These are phyloP conservation scores for Hanseniaspora gamundiae DNA, from an alignment of 1,139 yeast species.

Conservation along the genomic window DNA sequence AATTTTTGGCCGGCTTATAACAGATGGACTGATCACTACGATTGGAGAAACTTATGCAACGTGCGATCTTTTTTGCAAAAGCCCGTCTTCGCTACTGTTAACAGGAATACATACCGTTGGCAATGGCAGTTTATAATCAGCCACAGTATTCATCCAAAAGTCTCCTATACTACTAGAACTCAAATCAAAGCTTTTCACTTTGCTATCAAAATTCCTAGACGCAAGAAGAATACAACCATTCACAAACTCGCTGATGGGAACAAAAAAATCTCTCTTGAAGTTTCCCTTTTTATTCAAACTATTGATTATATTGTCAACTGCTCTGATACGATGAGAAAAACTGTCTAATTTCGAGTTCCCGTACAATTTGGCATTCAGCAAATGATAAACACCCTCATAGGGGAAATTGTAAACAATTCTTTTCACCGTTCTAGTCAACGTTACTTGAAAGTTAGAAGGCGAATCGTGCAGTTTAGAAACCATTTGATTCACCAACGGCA, in stretches of 20 bases:
- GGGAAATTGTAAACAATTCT: constrained; percentile 56
- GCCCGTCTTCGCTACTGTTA: constrained; percentile 27
- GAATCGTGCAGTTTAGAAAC: constrained; percentile 56
- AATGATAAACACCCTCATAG: constrained; percentile 58
- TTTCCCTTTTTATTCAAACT: constrained; percentile 18
- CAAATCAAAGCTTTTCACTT: constrained; percentile 27
- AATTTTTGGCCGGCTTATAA: constrained; percentile 80
- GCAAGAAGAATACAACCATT: constrained; percentile 42
- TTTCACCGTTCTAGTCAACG: constrained; percentile 38
- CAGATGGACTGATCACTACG: constrained; percentile 58
- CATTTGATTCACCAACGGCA: constrained; percentile 78
- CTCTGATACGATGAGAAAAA: constrained; percentile 36
- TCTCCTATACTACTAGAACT: constrained; percentile 32
- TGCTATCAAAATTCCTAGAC: constrained; percentile 30
- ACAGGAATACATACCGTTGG: constrained; percentile 48
- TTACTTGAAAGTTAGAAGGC: constrained; percentile 38
- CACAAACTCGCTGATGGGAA: constrained; percentile 38
- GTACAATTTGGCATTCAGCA: constrained; percentile 45
- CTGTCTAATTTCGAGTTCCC: constrained; percentile 26
- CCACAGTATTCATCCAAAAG: constrained; percentile 47
- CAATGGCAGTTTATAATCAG: constrained; percentile 41
- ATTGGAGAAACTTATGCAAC: constrained; percentile 35
- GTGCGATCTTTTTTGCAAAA: constrained; percentile 38
- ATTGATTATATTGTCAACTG: constrained; percentile 39
- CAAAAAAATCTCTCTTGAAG: constrained; percentile 22